A percentile compares a stretch with the other conserved stretches of the same genome.
phyloP scores from a whole-genome alignment of 2,329 filamentous ascomycete genomes.

The Penicillium frequentans region DNA sequence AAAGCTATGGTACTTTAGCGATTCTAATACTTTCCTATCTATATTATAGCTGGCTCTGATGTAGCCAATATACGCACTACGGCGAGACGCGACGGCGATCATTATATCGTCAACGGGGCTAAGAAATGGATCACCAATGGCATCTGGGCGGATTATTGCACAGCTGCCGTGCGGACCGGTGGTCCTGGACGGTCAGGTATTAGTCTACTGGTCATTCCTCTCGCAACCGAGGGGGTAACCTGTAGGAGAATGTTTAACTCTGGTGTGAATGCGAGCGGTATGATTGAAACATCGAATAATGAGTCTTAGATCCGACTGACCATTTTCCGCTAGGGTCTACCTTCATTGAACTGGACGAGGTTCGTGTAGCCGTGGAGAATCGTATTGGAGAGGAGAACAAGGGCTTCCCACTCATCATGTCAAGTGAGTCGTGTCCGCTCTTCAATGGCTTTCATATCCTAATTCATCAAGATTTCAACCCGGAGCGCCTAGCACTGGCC shows the following conservation, averaged over 20 bases:
- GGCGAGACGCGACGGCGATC: constrained; percentile 51
- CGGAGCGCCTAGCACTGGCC: constrained; percentile 68
- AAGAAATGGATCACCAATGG: constrained; percentile 70
- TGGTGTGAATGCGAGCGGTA: constrained; percentile 65
- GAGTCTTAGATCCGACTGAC: background rate
- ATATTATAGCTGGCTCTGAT: constrained; percentile 57
- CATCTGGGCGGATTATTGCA: constrained; percentile 61
- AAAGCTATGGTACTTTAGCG: background rate
- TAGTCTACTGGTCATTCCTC: constrained; percentile 65
- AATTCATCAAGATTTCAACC: constrained; percentile 62
- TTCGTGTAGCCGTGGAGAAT: constrained; percentile 68
- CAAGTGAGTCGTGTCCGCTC: constrained; percentile 42
- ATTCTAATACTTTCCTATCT: constrained; percentile 35
- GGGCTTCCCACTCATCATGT: constrained; percentile 73
- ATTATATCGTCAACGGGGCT: constrained; percentile 64
- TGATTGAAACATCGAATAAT: background rate
- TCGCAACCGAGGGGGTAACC: constrained; percentile 62
- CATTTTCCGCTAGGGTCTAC: constrained; percentile 42
- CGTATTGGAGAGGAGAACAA: constrained; percentile 67
- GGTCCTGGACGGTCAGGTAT: constrained; percentile 61
- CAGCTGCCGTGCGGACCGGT: constrained; percentile 60
- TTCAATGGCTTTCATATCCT: background rate
- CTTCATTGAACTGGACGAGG: constrained; percentile 71
- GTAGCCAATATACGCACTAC: constrained; percentile 65
- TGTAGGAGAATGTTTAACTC: constrained; percentile 57